Conservation (phyloP, 306 rosid genomes). For the Coriaria nepalensis region DNA sequence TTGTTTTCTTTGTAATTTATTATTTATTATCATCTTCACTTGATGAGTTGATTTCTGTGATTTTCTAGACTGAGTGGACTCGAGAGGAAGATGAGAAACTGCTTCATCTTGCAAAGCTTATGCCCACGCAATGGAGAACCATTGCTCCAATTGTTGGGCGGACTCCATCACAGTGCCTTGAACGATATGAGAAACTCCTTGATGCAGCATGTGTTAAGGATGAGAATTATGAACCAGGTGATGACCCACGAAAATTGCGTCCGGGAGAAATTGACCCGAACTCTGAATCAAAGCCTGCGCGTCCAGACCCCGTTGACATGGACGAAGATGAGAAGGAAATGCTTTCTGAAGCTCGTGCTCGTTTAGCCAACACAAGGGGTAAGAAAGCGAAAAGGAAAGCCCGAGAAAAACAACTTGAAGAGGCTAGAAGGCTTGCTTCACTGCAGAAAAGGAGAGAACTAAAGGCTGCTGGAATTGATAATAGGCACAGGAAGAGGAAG, state of each 20-base stretch:
- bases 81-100: slow-evolving; percentile 93
- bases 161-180: slow-evolving; percentile 85
- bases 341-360: slow-evolving; percentile 95
- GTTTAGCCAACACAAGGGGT: slow-evolving; percentile 88
- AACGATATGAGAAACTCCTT: slow-evolving; percentile 84
- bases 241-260: slow-evolving; percentile 79
- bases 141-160: slow-evolving; percentile 94
- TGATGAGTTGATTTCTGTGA: slow-evolving; percentile 8
- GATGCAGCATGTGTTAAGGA: slow-evolving; percentile 94
- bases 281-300: slow-evolving; percentile 90
- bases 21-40: not conserved
- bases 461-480: slow-evolving; percentile 92
- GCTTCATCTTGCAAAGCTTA: slow-evolving; percentile 92
- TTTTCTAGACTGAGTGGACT: slow-evolving; percentile 82
- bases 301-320: slow-evolving; percentile 96
- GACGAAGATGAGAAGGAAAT: slow-evolving; percentile 98
- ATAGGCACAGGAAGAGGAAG: slow-evolving; percentile 75
- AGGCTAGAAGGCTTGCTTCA: slow-evolving; percentile 96
- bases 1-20: slow-evolving; percentile 2
- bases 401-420: slow-evolving; percentile 93
- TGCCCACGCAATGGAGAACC: slow-evolving; percentile 97
- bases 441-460: slow-evolving; percentile 86
- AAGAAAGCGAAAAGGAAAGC: slow-evolving; percentile 94
- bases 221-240: slow-evolving; percentile 84
- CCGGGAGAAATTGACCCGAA: slow-evolving; percentile 97